Conservation (phyloP, 805 yeast species). For the Candida manassasensis region DNA sequence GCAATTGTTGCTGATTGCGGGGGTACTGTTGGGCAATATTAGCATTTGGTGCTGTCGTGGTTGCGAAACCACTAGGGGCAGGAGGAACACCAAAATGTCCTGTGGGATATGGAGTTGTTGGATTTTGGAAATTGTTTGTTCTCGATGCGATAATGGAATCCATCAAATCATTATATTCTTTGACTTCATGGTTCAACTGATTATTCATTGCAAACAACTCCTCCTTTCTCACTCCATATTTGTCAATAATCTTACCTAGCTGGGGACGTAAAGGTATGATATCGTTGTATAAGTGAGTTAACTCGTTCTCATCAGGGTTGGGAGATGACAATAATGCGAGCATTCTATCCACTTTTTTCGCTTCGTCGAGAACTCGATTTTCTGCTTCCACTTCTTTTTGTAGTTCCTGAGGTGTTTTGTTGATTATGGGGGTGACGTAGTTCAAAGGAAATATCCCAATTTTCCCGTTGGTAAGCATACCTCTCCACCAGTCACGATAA, state of each 20-base stretch:
- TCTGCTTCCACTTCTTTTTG: slow-evolving; percentile 48
- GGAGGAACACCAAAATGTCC: not conserved
- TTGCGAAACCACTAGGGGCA: slow-evolving; percentile 3
- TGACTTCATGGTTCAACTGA: slow-evolving; percentile 65
- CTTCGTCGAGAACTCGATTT: slow-evolving; percentile 44
- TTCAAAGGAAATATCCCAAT: slow-evolving; percentile 90
- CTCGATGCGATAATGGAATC: slow-evolving; percentile 37
- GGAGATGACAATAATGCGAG: slow-evolving; percentile 43
- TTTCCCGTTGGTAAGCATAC: slow-evolving; percentile 67
- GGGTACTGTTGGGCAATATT: not conserved
- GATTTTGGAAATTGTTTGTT: slow-evolving; percentile 11
- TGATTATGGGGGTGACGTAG: slow-evolving; percentile 76
- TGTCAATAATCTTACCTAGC: slow-evolving; percentile 70
- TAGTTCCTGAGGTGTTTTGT: slow-evolving; percentile 59
- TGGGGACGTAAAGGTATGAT: slow-evolving; percentile 70
- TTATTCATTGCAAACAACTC: slow-evolving; percentile 70
- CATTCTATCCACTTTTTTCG: slow-evolving; percentile 63
- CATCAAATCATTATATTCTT: slow-evolving; percentile 63
- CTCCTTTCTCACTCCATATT: slow-evolving; percentile 70
- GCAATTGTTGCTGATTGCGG: not conserved
- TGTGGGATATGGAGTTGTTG: slow-evolving; percentile 11
- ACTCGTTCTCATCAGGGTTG: slow-evolving; percentile 51
- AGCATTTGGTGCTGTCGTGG: not conserved
- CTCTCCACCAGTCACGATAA: slow-evolving; percentile 95
- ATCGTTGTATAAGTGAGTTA: slow-evolving; percentile 69